Base-by-base conservation (phyloP, 1,284 basidiomycete species). In the Malassezia brasiliensis region DNA sequence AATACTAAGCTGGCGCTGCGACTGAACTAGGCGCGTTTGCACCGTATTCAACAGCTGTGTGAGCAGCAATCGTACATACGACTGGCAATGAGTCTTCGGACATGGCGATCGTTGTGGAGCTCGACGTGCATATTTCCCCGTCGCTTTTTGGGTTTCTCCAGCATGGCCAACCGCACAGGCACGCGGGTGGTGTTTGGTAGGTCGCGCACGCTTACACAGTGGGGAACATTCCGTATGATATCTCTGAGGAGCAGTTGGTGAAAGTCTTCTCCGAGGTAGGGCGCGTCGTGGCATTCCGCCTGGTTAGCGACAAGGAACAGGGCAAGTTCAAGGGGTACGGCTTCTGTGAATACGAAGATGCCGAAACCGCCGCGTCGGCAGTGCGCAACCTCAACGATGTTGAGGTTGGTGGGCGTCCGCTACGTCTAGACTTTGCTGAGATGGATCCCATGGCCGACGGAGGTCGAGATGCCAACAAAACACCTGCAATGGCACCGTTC, bases 241-340 rank as follows among this genome's bases (percentile, higher is more conserved):
- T 72, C 56, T 66, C 69, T 15, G 72, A 74, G 47, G 70, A 74
- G 59, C 70, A 74, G 54, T 63, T 74, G 28, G 64, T 66, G 15
- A 64, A 70, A 22, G 67, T 74, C 41, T 74, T 74, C 42, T 53
- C 60, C 10, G 69, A 74, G 49, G 72, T 73, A 12, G 72, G 72
- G 14, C 65, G 63, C 40, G 72, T 74, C 20, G 69, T 67, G 25
- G 71, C 66, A 1, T 70, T 74, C 56, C 61, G 67, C 39, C 60
- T 72, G 31, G 91, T 96, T 50, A 96, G 90, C 77, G 93, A 98
- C 78, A 81, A 88, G 65, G 87, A 90, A 56, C 94, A 90, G 17
- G 90, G 91, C 53, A 90, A 93, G 76, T 88, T 90, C 47, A 90
- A 88, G 77, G 93, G 94, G 14, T 98, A 94, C 74, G 93, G 91